A percentile compares a stretch with the other conserved stretches of the same genome.
Evolutionary conservation across 345 rosid species (phyloP).

Genomic region (Toxicodendron radicans): DNA sequence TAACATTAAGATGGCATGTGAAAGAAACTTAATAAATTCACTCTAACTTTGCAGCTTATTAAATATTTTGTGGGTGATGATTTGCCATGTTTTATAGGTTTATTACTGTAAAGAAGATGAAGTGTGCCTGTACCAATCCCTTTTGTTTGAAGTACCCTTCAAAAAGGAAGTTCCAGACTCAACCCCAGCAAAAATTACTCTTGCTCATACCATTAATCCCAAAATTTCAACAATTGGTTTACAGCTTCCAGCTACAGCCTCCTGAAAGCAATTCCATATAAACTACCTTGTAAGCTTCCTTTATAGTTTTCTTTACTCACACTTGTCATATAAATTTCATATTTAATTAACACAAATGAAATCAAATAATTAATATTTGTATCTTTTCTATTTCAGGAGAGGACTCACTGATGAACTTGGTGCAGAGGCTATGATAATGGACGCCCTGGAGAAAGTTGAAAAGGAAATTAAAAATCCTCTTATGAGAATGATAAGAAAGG

Average conservation of each 20-base stretch:
- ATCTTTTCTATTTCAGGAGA: too few relatives aligned
- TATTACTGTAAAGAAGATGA: constrained; percentile 95
- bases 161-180: constrained; percentile 41
- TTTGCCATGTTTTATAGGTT: constrained; percentile 37
- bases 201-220: constrained; percentile 58
- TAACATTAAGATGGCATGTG: too few relatives aligned
- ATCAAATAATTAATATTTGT: too few relatives aligned
- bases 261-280: constrained; percentile 25
- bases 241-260: constrained; percentile 37
- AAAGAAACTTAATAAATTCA: background rate
- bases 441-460: too few relatives aligned
- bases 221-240: constrained; percentile 47
- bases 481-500: too few relatives aligned
- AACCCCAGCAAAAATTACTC: constrained; percentile 32
- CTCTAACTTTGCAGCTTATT: background rate
- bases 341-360: background rate
- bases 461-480: too few relatives aligned
- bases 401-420: too few relatives aligned
- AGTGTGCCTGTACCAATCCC: constrained; percentile 85
- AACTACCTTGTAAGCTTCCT: constrained; percentile 14
- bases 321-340: background rate
- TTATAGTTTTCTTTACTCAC: background rate
- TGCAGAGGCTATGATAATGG: too few relatives aligned
- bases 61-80: background rate
- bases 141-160: constrained; percentile 75